Evolutionary conservation across 2,329 filamentous ascomycete genomes (phyloP), one percentile per base, ranked within the genome.

Genomic region (Aspergillus uvarum): DNA sequence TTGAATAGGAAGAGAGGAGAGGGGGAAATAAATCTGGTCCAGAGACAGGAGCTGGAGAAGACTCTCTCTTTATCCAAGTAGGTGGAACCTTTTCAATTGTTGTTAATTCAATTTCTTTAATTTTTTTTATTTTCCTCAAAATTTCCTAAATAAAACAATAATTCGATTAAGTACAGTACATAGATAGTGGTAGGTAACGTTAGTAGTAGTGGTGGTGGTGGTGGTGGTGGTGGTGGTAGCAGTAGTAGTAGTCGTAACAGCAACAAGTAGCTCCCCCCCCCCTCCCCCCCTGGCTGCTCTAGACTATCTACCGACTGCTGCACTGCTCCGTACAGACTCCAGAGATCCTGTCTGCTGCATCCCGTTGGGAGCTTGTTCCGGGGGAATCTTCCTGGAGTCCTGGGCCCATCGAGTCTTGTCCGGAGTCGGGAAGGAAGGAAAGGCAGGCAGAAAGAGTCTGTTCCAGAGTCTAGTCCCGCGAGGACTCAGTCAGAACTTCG

Each of bases 61-160:
- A 57, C 60, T 66, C 66, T 68, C 70, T 70, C 70, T 69, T 65
- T 64, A 65, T 61, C 53, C 38, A 57, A 64, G 68, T 67, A 66
- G 65, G 65, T 63, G 56, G 56, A 53, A 53, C 56, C 42, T 35
- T 49, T 60, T 53, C 22, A 35, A 47, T 48, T 47, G 51, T 47
- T 47, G 29, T 19, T 24, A 35, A 31, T 12, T 44, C 24, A 31
- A 21, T 38, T 44, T 24, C 31, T 21, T 24, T 5, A 35, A 26
- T 24, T 47, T 56, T 56, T 22, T 12, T 56, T 38, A 31, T 12
- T 53, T 44, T 26, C 14, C 2, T 35, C 19, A 32, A 47, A 38
- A 47, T 38, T 19, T 31, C n/a, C n/a, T 5, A 10, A 49, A 22
- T 49, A 22, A 42, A 35, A 32, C 51, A 35, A 35, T 38, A 24